Base-by-base conservation (phyloP, 179 eudicot species). In the Carnegiea gigantea region DNA sequence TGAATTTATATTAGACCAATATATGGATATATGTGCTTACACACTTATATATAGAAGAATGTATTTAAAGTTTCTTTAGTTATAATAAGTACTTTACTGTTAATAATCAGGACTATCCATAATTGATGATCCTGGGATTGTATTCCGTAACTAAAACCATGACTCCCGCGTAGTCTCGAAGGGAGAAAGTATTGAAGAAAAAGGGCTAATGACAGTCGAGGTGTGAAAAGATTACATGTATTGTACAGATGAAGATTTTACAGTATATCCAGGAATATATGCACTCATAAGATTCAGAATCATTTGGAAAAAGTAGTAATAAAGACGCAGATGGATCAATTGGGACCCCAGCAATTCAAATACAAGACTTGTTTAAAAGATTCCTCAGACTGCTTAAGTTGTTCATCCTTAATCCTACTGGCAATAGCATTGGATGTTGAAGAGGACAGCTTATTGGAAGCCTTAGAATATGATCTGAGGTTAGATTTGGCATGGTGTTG, bases 301-400 rank as follows among this genome's bases (percentile, higher is more conserved):
- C 26, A 23, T 62, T 62, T n/a, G 26, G 26, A 57, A 57, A 57
- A 18, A 57, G n/a, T 2, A 11, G 14, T 24, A 9, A 23, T 24
- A 62, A 21, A 62, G 68, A 5, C n/a, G 68, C 62, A 62, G 11
- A 62, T 6, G 68, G 3, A 62, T 62, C 68, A 67, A 67, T 67
- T 67, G 8, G 72, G 72, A 67, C 72, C 72, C 72, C 72, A 67
- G 23, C 72, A 67, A 28, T 67, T 67, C 38, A 67, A 26, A 28
- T 67, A 67, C 72, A 67, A 18, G 38, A 67, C 72, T 26, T 67
- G 23, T 28, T 67, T 67, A 28, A 67, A 8, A 67, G 72, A 67
- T 6, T 67, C 72, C 40, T 67, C 72, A 67, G 72, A 67, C 40
- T 30, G 36, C 38, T 67, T 26, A 2, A 67, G 18, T 28, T 62